Conservation (phyloP, 2,329 filamentous ascomycete genomes). For the Phialophora verrucosa region DNA sequence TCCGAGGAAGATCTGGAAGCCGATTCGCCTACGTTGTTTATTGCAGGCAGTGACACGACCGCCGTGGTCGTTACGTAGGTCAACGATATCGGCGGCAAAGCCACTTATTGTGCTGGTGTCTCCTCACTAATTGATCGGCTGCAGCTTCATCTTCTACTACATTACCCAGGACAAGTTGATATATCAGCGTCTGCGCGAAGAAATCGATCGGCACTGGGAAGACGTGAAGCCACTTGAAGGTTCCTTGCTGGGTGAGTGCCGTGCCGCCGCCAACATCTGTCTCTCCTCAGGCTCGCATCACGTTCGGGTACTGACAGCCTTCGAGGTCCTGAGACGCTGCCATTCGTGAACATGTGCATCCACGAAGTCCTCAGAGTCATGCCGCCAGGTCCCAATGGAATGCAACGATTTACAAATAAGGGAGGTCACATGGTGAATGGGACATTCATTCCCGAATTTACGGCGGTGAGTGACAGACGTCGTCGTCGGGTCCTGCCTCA, state of each 20-base stretch:
- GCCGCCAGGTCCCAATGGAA: constrained; percentile 1
- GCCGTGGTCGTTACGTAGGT: neutral
- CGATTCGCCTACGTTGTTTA: neutral
- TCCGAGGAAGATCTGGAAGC: constrained; percentile 1
- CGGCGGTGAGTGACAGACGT: neutral
- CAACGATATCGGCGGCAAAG: too few species aligned
- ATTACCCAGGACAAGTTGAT: neutral
- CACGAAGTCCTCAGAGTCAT: neutral
- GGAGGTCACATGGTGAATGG: constrained; percentile 2
- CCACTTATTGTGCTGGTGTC: too few species aligned
- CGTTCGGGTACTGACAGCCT: too few species aligned
- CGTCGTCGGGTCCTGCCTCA: too few species aligned
- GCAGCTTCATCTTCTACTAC: constrained; percentile 6
- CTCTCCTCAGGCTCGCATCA: too few species aligned
- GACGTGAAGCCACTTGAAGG: constrained; percentile 2
- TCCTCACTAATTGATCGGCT: too few species aligned
- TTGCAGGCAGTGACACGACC: constrained; percentile 2
- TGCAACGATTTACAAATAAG: constrained; percentile 1
- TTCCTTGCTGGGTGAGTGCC: neutral
- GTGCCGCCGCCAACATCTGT: too few species aligned
- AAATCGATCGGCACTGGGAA: constrained; percentile 4
- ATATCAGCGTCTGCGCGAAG: neutral
- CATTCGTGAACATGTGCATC: constrained; percentile 1
- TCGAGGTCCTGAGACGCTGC: neutral
- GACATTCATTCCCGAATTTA: neutral